Evolutionary conservation across 257 asterid species (phyloP), one percentile per base, ranked within the genome.

Genomic region (Capsicum chinense): DNA sequence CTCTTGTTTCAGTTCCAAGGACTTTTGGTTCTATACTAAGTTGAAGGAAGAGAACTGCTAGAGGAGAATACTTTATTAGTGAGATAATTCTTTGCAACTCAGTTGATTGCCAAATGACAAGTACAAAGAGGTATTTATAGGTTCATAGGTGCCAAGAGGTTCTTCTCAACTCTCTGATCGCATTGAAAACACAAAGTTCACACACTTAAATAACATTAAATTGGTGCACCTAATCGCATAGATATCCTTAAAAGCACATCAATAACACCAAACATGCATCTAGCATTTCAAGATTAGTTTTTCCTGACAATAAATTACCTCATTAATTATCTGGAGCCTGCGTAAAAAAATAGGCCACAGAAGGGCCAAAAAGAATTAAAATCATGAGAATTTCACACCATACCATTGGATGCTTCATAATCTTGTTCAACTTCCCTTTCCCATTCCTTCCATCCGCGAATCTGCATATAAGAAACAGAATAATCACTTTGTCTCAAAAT

Each of bases 361-460:
- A 54, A 2, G 17, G 7, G 54, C 13, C 81, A 52, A 17, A 63
- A 33, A 13, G n/a, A 39, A 37, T 52, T 33, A 33, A 39, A 47
- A 69, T 64, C 19, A 35, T 62, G 64, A 52, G 8, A 5, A 57
- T 59, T 56, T 5, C 56, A 59, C 0, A 69, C 66, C 8, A 39
- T 91, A 93, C 97, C 97, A 70, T 90, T 88, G 80, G 92, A 67
- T 16, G 52, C 47, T 76, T 88, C 92, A 54, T 88, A 76, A 35
- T 91, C 89, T n/a, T 73, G 56, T 62, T 84, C 85, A 63, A 86
- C 84, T 79, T 90, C 90, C 48, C 44, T 79, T 87, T 96, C 99
- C 99, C 99, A 96, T 2, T 86, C 93, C 86, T 93, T 96, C 99
- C 99, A 96, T 74, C 94, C 94, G 16, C 98, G 98, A 86, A 92